These are phyloP conservation scores for Nemania diffusa DNA, from an alignment of 2,329 filamentous ascomycete genomes.

Conservation along the genomic window DNA sequence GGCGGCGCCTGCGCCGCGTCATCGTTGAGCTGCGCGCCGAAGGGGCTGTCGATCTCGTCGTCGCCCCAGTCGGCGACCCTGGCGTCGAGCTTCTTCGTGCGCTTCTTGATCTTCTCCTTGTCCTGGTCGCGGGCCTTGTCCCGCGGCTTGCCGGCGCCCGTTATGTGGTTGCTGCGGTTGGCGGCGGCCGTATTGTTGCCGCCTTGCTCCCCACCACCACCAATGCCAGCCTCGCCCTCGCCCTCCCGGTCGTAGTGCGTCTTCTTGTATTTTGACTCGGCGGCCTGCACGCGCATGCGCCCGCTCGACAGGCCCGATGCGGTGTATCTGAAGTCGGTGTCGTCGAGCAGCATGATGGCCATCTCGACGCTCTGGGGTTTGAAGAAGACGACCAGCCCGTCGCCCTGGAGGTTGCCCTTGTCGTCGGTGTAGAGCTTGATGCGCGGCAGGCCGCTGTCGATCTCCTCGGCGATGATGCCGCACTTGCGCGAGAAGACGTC, in stretches of 20 bases:
- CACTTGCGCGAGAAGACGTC: slow-evolving; percentile 85
- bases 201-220: slow-evolving; percentile 32
- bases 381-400: slow-evolving; percentile 94
- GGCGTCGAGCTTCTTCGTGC: slow-evolving; percentile 89
- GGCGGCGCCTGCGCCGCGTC: no score
- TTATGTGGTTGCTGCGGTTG: slow-evolving; percentile 53
- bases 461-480: slow-evolving; percentile 93
- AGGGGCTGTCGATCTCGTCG: slow-evolving; percentile 70
- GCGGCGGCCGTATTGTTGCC: slow-evolving; percentile 8
- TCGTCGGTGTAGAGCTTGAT: slow-evolving; percentile 94
- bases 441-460: slow-evolving; percentile 85
- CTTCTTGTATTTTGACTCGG: slow-evolving; percentile 92
- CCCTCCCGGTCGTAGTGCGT: slow-evolving; percentile 70
- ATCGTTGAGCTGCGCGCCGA: slow-evolving; percentile 59
- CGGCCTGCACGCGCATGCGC: slow-evolving; percentile 82
- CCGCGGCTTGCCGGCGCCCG: slow-evolving; percentile 58
- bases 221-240: slow-evolving; percentile 39
- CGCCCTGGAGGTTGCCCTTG: slow-evolving; percentile 87
- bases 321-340: slow-evolving; percentile 79
- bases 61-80: slow-evolving; percentile 96
- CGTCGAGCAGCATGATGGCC: slow-evolving; percentile 83
- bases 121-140: slow-evolving; percentile 69
- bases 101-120: slow-evolving; percentile 89
- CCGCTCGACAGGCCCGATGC: slow-evolving; percentile 63
- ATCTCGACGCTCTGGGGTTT: slow-evolving; percentile 91